Conservation (phyloP, 495 filamentous ascomycete species). For the Lentithecium fluviatile region DNA sequence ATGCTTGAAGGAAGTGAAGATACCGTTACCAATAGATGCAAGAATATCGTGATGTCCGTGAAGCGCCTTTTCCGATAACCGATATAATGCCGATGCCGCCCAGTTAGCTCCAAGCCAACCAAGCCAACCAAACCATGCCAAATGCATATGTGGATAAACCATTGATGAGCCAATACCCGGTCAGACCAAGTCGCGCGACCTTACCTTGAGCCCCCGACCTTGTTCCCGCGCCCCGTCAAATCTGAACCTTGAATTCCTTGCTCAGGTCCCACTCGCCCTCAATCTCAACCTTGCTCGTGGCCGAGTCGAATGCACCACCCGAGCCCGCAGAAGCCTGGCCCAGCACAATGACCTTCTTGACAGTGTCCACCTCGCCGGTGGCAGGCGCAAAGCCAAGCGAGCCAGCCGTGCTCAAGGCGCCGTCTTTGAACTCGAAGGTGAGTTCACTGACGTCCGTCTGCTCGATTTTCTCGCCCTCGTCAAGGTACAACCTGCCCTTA, state of each 20-base stretch:
- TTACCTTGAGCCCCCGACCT: no score
- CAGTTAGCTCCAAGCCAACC: no score
- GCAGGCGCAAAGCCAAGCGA: conserved; percentile 1
- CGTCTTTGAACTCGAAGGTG: conserved; percentile 35
- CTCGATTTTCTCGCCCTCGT: conserved; percentile 43
- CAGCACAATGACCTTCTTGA: conserved; percentile 18
- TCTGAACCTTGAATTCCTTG: conserved; percentile 11
- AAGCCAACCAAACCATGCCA: no score
- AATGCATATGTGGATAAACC: no score
- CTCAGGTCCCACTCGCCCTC: conserved; percentile 24
- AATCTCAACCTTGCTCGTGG: conserved; percentile 1
- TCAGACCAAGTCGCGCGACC: no score
- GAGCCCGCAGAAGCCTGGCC: conserved; percentile 9
- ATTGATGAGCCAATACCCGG: no score
- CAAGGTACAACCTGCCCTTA: conserved; percentile 53
- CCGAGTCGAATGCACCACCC: conserved; percentile 1
- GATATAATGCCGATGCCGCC: no score
- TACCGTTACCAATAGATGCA: no score
- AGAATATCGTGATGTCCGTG: no score
- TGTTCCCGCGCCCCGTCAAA: not conserved
- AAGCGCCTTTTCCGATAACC: no score
- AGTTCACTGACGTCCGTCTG: conserved; percentile 37
- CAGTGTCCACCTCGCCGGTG: conserved; percentile 22
- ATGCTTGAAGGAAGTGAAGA: no score
- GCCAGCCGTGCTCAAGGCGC: conserved; percentile 9